Percentiles rank a stretch among this genome's conserved stretches.
These are phyloP conservation scores for Kwoniella sp. DNA, from an alignment of 768 basidiomycete genomes.

Conservation along the genomic window DNA sequence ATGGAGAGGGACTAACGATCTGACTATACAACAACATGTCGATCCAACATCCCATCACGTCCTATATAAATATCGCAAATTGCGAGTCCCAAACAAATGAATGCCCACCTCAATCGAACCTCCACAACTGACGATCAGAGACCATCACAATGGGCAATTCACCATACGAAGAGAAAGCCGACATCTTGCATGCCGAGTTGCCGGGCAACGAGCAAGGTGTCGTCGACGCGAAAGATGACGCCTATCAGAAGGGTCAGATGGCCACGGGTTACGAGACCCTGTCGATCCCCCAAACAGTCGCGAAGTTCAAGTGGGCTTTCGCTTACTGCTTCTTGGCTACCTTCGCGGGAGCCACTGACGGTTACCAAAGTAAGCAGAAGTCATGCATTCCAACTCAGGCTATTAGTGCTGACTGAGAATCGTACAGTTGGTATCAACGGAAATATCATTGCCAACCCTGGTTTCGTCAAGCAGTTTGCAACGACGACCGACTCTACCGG, in stretches of 20 bases:
- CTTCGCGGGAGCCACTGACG: constrained; percentile 28
- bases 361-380: constrained; percentile 26
- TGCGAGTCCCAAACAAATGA: too few species aligned
- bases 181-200: constrained; percentile 13
- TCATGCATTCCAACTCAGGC: not conserved
- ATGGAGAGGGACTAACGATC: not conserved
- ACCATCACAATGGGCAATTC: not conserved
- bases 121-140: not conserved
- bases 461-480: constrained; percentile 32
- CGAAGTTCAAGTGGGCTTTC: constrained; percentile 25
- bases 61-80: not conserved
- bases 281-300: constrained; percentile 16
- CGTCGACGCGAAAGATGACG: constrained; percentile 20
- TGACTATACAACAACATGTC: not conserved
- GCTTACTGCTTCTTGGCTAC: constrained; percentile 28
- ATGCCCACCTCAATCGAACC: not conserved
- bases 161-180: constrained; percentile 19
- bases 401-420: not conserved
- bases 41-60: not conserved
- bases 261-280: constrained; percentile 27
- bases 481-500: constrained; percentile 14
- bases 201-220: not conserved
- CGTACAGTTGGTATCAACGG: constrained; percentile 31
- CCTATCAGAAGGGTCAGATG: constrained; percentile 23
- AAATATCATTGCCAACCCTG: constrained; percentile 36